Percentiles rank a stretch among this genome's conserved stretches.
Evolutionary conservation across 495 filamentous ascomycete species (phyloP).

Genomic region (Penicillium cataractarum): DNA sequence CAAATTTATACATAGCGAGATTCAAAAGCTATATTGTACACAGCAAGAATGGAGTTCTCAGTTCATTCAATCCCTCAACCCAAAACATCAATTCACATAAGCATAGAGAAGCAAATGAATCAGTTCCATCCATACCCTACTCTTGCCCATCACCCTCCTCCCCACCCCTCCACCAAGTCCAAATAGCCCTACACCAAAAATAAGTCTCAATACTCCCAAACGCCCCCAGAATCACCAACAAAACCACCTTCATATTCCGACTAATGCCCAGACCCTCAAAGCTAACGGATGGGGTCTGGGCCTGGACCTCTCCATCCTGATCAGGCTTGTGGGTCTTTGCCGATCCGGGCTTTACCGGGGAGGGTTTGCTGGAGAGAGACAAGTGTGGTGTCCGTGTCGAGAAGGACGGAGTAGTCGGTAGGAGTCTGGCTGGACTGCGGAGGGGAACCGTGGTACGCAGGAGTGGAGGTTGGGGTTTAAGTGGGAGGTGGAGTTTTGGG

Average conservation of each 20-base stretch:
- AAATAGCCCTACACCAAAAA: conserved; percentile 71
- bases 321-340: not conserved
- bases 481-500: not conserved
- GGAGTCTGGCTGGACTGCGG: not conserved
- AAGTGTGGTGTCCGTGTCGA: not conserved
- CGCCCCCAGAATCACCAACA: conserved; percentile 19
- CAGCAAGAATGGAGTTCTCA: not conserved
- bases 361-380: not conserved
- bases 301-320: not conserved
- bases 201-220: conserved; percentile 61
- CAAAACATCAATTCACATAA: not conserved
- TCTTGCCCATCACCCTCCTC: not conserved
- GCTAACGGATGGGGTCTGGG: conserved; percentile 5
- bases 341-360: conserved; percentile 2
- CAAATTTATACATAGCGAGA: too few species aligned
- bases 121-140: not conserved
- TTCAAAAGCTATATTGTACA: not conserved
- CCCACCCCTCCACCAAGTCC: conserved; percentile 49
- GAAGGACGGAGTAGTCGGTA: not conserved
- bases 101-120: not conserved
- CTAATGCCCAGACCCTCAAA: conserved; percentile 21
- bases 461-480: not conserved
- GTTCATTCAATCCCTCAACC: not conserved
- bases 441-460: not conserved
- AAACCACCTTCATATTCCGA: conserved; percentile 25